A percentile compares a stretch with the other conserved stretches of the same genome.
phyloP scores from a whole-genome alignment of 1,284 basidiomycete species.

The Ceratobasidium sp. region DNA sequence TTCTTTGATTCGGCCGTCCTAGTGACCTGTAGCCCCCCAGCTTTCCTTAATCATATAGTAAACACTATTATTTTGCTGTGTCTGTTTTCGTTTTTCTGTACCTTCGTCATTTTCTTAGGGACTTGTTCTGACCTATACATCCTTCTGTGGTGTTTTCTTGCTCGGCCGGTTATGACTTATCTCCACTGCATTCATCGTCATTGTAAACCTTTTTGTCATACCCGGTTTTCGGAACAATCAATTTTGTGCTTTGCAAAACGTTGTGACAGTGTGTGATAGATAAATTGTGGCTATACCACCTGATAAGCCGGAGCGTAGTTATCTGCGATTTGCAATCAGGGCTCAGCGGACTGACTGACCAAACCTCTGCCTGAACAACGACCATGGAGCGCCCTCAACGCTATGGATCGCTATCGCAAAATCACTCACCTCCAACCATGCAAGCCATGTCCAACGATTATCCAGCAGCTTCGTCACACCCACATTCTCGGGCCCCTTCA shows the following conservation, averaged over 20 bases:
- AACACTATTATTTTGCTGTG: slow-evolving; percentile 39
- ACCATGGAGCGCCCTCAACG: slow-evolving; percentile 34
- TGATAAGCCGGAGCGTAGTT: slow-evolving; percentile 18
- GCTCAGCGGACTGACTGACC: slow-evolving; percentile 1
- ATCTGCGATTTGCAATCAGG: slow-evolving; percentile 19
- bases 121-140: slow-evolving; percentile 35
- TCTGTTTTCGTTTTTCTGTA: slow-evolving; percentile 37
- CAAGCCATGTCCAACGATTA: not conserved
- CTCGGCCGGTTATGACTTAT: slow-evolving; percentile 30
- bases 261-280: not conserved
- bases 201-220: slow-evolving; percentile 24
- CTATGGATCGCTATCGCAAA: slow-evolving; percentile 18
- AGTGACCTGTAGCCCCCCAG: slow-evolving; percentile 37
- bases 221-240: slow-evolving; percentile 33
- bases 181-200: not conserved
- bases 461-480: not conserved
- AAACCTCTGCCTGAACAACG: slow-evolving; percentile 29
- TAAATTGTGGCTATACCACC: not conserved
- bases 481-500: slow-evolving; percentile 32
- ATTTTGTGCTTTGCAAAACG: slow-evolving; percentile 28
- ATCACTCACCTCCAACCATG: slow-evolving; percentile 14
- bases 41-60: slow-evolving; percentile 33
- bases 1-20: slow-evolving; percentile 41
- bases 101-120: slow-evolving; percentile 40
- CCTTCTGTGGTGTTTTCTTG: slow-evolving; percentile 32